Conservation (phyloP, 1,284 basidiomycete genomes). For the Leccinum pallidistipes region DNA sequence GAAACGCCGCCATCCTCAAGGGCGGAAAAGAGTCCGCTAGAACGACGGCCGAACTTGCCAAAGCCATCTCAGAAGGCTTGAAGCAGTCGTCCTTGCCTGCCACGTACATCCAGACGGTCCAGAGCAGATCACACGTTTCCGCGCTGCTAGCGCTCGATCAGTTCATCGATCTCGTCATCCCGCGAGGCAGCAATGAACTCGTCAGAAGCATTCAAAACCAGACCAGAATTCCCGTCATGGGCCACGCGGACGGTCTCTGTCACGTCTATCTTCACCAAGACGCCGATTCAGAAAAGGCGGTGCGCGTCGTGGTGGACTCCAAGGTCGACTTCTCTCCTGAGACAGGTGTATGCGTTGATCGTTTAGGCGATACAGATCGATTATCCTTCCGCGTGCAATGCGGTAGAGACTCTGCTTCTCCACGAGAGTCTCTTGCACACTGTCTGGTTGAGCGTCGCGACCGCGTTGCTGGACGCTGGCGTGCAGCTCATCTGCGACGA, state of each 20-base stretch:
- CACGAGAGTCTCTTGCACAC: slow-evolving; percentile 71
- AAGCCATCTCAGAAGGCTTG: slow-evolving; percentile 81
- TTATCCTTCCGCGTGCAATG: slow-evolving; percentile 97
- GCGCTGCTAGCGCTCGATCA: slow-evolving; percentile 83
- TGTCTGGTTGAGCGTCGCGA: slow-evolving; percentile 81
- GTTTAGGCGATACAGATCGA: slow-evolving; percentile 58
- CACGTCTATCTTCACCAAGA: slow-evolving; percentile 86
- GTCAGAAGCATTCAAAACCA: slow-evolving; percentile 88
- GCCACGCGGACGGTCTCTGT: slow-evolving; percentile 96
- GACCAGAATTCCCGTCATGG: slow-evolving; percentile 97
- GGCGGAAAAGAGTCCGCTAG: slow-evolving; percentile 93
- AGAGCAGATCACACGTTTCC: slow-evolving; percentile 91
- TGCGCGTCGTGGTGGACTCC: slow-evolving; percentile 84
- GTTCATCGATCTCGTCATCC: slow-evolving; percentile 97
- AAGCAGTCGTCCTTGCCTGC: slow-evolving; percentile 70
- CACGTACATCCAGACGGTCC: slow-evolving; percentile 89
- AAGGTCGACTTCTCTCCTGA: slow-evolving; percentile 60
- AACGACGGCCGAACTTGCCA: slow-evolving; percentile 74
- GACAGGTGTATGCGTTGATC: not conserved
- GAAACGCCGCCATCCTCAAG: slow-evolving; percentile 94
- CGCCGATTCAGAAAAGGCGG: slow-evolving; percentile 77
- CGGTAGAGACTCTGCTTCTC: slow-evolving; percentile 88
- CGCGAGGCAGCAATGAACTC: slow-evolving; percentile 90
- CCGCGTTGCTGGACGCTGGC: slow-evolving; percentile 64
- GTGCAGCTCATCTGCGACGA: slow-evolving; percentile 85